Base-by-base conservation (phyloP, 257 asterid genomes). In the Anisodus acutangulus region DNA sequence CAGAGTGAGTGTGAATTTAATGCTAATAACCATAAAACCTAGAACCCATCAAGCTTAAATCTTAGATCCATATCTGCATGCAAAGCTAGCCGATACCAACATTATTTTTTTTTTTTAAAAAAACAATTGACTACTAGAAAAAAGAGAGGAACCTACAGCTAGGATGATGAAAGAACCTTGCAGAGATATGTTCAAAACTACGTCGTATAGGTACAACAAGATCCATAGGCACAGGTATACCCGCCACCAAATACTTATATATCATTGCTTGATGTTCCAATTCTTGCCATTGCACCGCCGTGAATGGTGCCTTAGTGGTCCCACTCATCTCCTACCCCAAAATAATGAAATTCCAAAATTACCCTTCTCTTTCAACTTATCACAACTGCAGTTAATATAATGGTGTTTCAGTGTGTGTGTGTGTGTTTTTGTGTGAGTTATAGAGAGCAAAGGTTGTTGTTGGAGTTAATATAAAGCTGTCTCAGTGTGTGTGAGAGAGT, bases 181-280 rank as follows among this genome's bases (percentile, higher is more conserved):
- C 41, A 0, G 87, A 79, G 43, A 84, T 55, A 71, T 81, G 13
- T 26, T 85, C 87, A 13, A 85, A 80, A 70, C 87, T 85, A n/a
- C 87, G 68, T 47, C 78, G 80, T 22, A 85, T 68, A 22, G 84
- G 80, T 0, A 53, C 22, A 58, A 85, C 63, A 22, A 85, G 87
- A 35, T 85, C 81, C 2, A 84, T 15, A 3, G 87, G 87, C 57
- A 85, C 84, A 1, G 87, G 87, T 2, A 85, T 16, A 16, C 87
- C 87, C 4, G 87, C 80, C 68, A 84, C 86, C 31, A 84, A 19
- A 6, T 84, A 84, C 84, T 84, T 84, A 17, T 78, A 84, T 39
- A 84, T 84, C 39, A 84, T 66, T 9, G 86, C 86, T 66, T 84
- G 86, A 62, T 84, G 86, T 79, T 84, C 84, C 70, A 85, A 83